Percentiles rank a stretch among this genome's conserved stretches.
phyloP scores from a whole-genome alignment of 2,329 filamentous ascomycete genomes.

The Remersonia thermophila region DNA sequence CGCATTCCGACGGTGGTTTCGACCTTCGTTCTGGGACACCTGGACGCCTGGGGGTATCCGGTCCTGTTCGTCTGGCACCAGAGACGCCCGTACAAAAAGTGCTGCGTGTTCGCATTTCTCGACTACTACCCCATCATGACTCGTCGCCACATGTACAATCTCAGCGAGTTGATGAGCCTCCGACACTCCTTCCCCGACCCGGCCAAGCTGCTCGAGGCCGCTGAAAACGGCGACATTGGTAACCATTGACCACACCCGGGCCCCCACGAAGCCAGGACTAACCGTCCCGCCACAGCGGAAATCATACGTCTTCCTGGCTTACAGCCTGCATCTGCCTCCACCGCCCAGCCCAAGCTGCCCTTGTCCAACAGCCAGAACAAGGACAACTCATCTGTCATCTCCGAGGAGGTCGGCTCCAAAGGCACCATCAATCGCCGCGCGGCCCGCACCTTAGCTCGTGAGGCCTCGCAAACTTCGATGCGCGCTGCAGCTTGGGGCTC shows the following conservation, averaged over 20 bases:
- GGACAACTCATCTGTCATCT: slow-evolving; percentile 23
- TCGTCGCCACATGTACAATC: slow-evolving; percentile 29
- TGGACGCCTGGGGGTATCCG: too few species aligned
- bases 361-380: slow-evolving; percentile 15
- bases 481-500: slow-evolving; percentile 6
- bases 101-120: slow-evolving; percentile 30
- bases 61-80: too few species aligned
- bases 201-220: slow-evolving; percentile 5
- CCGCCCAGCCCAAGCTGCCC: slow-evolving; percentile 4
- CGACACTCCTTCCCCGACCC: slow-evolving; percentile 10
- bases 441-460: slow-evolving; percentile 7
- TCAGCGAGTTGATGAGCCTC: slow-evolving; percentile 33
- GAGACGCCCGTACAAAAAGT: slow-evolving; percentile 18
- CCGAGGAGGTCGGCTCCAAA: slow-evolving; percentile 27
- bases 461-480: slow-evolving; percentile 7
- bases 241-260: slow-evolving; percentile 9
- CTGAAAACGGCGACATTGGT: slow-evolving; percentile 31
- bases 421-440: slow-evolving; percentile 22
- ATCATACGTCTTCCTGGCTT: slow-evolving; percentile 18
- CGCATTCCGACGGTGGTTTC: too few species aligned
- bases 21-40: too few species aligned
- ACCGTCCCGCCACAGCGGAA: slow-evolving; percentile 12
- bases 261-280: neutral
- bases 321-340: slow-evolving; percentile 6
- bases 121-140: slow-evolving; percentile 31